Evolutionary conservation across 768 basidiomycete species (phyloP), one percentile per base, ranked within the genome.

Genomic region (Termitomyces sp.): DNA sequence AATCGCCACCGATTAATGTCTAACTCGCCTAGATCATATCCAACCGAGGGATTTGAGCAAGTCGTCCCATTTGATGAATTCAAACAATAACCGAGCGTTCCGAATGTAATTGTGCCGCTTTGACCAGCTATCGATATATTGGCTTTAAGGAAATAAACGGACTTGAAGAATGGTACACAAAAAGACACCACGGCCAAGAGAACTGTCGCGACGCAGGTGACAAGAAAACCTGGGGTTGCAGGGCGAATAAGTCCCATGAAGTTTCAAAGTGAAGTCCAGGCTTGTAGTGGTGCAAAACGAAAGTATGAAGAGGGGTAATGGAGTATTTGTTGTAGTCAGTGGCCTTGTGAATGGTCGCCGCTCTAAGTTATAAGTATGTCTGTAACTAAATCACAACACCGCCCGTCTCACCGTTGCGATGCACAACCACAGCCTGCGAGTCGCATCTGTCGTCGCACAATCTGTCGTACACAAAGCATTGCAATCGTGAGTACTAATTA

Each of bases 121-220:
- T 76, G 52, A 26, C 79, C 77, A 36, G 76, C 67, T 20, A 72
- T 72, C 2, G 77, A 62, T 47, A 93, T 76, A 28, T 75, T 79
- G 1, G 92, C 93, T 69, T 88, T 85, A 68, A 98, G 86, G 74
- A 98, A 96, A 77, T 82, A 95, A 46, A 98, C 75, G 2, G 88
- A 87, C 72, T 93, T 96, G 79, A 97, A 79, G 69, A 86, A 84
- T 0, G 96, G 97, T 9, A 94, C 92, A 56, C 88, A 91, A 75
- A 98, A 96, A 44, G 90, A 87, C 26, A 95, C 95, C 48, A 96
- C 73, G 16, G 88, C 89, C 58, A 98, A 83, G 47, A 96, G 78
- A 59, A 81, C 72, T 7, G 93, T 87, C 0, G 94, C 92, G n/a
- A 78, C 70, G 55, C 93, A 81, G 20, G 91, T 94, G 63, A 93